Evolutionary conservation across 345 rosid genomes (phyloP).

Genomic region (Aquilaria malaccensis): DNA sequence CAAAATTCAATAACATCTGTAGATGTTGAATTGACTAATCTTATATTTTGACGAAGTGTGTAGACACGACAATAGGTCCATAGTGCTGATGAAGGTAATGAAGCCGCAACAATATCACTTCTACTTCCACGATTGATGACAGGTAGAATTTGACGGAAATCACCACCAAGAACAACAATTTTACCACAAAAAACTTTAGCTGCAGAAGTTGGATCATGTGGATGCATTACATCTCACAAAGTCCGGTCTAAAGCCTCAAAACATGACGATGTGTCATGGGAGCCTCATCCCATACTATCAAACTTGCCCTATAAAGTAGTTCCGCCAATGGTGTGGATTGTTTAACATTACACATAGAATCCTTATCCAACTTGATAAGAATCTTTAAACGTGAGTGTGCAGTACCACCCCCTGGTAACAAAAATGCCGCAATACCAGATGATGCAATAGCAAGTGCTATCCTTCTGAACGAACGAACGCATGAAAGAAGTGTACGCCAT

Average conservation of each 20-base stretch:
- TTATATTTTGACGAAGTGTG: too few relatives aligned
- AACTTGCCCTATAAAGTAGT: neutral
- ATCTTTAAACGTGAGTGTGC: neutral
- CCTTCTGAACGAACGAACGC: neutral
- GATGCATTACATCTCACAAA: neutral
- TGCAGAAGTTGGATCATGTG: neutral
- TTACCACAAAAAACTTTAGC: neutral
- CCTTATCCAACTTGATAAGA: neutral
- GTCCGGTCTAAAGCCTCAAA: neutral
- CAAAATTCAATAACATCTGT: too few relatives aligned
- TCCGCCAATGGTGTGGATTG: neutral
- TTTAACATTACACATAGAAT: neutral
- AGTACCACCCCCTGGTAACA: neutral
- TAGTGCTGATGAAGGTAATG: too few relatives aligned
- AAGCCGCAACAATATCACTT: too few relatives aligned
- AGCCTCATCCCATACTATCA: neutral
- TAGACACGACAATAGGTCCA: too few relatives aligned
- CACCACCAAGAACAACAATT: neutral
- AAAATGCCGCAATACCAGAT: neutral
- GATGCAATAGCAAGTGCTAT: neutral
- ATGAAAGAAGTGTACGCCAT: neutral
- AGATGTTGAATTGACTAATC: too few relatives aligned
- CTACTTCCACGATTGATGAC: too few relatives aligned
- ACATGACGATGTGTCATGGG: neutral
- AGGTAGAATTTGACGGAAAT: too few relatives aligned